Evolutionary conservation across 306 rosid genomes (phyloP).

Genomic region (Abrus precatorius): DNA sequence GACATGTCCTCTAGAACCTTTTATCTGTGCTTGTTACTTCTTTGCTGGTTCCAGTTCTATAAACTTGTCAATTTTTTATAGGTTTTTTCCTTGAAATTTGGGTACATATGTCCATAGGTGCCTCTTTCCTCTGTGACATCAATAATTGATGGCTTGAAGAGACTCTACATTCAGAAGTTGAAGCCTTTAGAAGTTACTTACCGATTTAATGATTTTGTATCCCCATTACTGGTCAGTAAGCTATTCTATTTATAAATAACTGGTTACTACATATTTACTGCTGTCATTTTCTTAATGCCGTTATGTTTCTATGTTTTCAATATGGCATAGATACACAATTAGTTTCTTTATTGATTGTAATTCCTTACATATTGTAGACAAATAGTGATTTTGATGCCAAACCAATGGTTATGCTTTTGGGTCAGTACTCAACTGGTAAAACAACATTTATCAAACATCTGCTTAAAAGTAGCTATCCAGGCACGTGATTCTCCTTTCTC

Average conservation of each 20-base stretch:
- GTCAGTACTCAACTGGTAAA: conserved; percentile 97
- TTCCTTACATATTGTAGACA: conserved; percentile 58
- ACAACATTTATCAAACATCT: conserved; percentile 94
- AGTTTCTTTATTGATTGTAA: conserved; percentile 37
- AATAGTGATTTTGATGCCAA: conserved; percentile 94
- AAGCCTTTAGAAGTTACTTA: conserved; percentile 89
- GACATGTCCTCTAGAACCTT: conserved; percentile 11
- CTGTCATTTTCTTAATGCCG: conserved; percentile 19
- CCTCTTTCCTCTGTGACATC: conserved; percentile 88
- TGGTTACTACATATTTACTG: not conserved
- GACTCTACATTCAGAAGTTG: conserved; percentile 82
- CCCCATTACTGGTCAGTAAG: conserved; percentile 76
- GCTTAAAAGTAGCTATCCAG: conserved; percentile 86
- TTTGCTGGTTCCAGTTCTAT: conserved; percentile 23
- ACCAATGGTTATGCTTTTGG: conserved; percentile 99
- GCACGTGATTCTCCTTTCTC: conserved; percentile 55
- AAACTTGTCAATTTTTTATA: conserved; percentile 11
- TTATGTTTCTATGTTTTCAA: conserved; percentile 23
- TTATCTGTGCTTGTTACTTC: conserved; percentile 20
- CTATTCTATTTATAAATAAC: conserved; percentile 13
- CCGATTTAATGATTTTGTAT: conserved; percentile 87
- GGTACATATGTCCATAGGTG: conserved; percentile 56
- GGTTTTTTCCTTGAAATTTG: conserved; percentile 28
- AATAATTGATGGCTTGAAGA: conserved; percentile 86
- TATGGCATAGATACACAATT: not conserved